A percentile compares a stretch with the other conserved stretches of the same genome.
These are phyloP conservation scores for Macadamia integrifolia DNA, from an alignment of 164 flowering plant genomes.

Conservation along the genomic window DNA sequence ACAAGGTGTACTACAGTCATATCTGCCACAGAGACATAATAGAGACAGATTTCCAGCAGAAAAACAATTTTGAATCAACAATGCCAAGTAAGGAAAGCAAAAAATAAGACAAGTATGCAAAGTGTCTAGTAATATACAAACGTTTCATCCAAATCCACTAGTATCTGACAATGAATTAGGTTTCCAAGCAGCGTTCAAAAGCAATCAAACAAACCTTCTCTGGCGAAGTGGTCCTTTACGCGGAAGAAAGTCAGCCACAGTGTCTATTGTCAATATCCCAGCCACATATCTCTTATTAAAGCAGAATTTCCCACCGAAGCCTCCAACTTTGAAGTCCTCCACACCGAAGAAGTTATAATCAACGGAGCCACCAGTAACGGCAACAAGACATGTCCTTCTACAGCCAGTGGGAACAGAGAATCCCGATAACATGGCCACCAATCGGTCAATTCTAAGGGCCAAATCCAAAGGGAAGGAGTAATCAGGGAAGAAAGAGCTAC, in stretches of 20 bases:
- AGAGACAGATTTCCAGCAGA: too few species aligned
- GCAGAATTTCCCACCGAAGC: conserved; percentile 63
- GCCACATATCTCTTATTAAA: conserved; percentile 68
- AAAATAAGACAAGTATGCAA: too few species aligned
- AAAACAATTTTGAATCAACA: too few species aligned
- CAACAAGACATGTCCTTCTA: conserved; percentile 78
- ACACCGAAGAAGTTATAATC: conserved; percentile 44
- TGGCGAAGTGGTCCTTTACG: conserved; percentile 81
- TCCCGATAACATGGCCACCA: conserved; percentile 65
- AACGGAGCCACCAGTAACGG: conserved; percentile 49
- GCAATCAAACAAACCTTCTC: conserved; percentile 56
- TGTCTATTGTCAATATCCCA: conserved; percentile 90
- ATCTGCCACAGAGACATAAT: too few species aligned
- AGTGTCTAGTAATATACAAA: too few species aligned
- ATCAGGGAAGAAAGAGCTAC: conserved; percentile 93
- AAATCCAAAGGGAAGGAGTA: conserved; percentile 86
- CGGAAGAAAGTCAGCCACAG: conserved; percentile 92
- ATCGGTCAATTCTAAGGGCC: conserved; percentile 64
- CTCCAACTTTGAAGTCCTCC: conserved; percentile 60
- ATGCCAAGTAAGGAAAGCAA: too few species aligned
- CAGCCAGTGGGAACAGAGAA: conserved; percentile 74
- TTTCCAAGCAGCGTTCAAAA: too few species aligned
- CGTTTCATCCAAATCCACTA: too few species aligned
- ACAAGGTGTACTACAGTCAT: too few species aligned
- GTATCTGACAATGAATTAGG: too few species aligned